These are phyloP conservation scores for Picea engelmannii DNA, from an alignment of 83 land plant species.

Conservation along the genomic window DNA sequence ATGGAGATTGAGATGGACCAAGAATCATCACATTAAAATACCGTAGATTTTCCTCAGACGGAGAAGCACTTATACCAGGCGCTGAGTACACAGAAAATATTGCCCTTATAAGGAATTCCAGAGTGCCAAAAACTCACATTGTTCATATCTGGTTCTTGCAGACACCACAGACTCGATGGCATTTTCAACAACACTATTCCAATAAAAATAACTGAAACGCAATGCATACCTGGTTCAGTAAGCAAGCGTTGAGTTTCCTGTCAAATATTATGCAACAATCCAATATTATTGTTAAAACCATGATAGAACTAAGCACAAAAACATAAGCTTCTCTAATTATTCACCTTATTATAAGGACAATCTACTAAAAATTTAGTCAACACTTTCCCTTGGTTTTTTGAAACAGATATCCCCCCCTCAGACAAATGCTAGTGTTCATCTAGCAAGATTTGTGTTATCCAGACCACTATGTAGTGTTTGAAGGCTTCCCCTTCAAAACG, in stretches of 20 bases:
- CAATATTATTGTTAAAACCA: slow-evolving; percentile 4
- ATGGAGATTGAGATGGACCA: slow-evolving; percentile 95
- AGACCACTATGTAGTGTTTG: too few relatives aligned
- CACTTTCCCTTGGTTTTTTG: too few relatives aligned
- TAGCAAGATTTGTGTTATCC: too few relatives aligned
- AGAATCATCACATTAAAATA: slow-evolving; percentile 97
- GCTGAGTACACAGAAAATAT: slow-evolving; percentile 42
- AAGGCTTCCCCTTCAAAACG: too few relatives aligned
- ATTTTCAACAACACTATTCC: not conserved
- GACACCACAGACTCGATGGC: not conserved
- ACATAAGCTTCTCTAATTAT: not conserved
- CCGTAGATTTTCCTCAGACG: slow-evolving; percentile 91
- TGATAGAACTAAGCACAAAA: not conserved
- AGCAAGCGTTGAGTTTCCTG: slow-evolving; percentile 87
- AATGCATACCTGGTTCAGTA: slow-evolving; percentile 68
- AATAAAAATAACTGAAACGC: not conserved
- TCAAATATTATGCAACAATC: not conserved
- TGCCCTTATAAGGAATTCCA: slow-evolving; percentile 3
- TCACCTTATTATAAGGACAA: too few relatives aligned
- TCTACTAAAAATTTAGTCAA: too few relatives aligned
- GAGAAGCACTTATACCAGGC: slow-evolving; percentile 96
- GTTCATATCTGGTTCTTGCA: not conserved
- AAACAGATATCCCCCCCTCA: too few relatives aligned
- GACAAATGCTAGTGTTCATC: too few relatives aligned
- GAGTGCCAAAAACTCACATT: slow-evolving; percentile 7